Conservation (phyloP, 106 monocot genomes). For the Dendrobium chrysotoxum region DNA sequence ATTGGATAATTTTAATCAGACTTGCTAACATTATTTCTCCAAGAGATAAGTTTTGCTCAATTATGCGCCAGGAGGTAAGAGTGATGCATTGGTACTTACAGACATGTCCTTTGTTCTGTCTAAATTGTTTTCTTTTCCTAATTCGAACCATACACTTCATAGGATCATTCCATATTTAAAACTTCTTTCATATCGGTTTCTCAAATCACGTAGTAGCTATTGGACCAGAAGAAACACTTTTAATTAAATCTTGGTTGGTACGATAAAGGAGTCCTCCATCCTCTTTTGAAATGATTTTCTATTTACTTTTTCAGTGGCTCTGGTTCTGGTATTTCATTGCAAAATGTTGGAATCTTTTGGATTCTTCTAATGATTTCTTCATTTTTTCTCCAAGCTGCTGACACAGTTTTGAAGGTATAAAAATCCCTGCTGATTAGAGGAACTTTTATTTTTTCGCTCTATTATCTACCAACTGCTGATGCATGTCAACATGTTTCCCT, state of each 20-base stretch:
- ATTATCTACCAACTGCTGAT: slow-evolving; percentile 13
- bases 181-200: not conserved
- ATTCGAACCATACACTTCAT: not conserved
- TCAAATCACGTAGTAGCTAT: not conserved
- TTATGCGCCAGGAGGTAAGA: too few relatives aligned
- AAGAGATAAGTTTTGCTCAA: too few relatives aligned
- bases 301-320: slow-evolving; percentile 57
- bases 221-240: not conserved
- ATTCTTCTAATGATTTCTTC: slow-evolving; percentile 84
- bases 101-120: not conserved
- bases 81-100: too few relatives aligned
- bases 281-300: slow-evolving; percentile 1
- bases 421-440: slow-evolving; percentile 3
- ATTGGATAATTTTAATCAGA: too few relatives aligned
- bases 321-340: slow-evolving; percentile 48
- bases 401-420: slow-evolving; percentile 88
- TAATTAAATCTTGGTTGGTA: not conserved
- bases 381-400: slow-evolving; percentile 95
- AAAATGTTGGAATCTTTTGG: slow-evolving; percentile 76
- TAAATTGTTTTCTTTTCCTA: not conserved
- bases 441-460: not conserved
- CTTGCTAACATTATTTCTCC: too few relatives aligned
- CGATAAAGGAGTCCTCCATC: not conserved
- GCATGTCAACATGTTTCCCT: slow-evolving; percentile 11
- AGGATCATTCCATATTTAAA: not conserved